Conservation (phyloP, 345 rosid genomes). For the Sonneratia caseolaris region DNA sequence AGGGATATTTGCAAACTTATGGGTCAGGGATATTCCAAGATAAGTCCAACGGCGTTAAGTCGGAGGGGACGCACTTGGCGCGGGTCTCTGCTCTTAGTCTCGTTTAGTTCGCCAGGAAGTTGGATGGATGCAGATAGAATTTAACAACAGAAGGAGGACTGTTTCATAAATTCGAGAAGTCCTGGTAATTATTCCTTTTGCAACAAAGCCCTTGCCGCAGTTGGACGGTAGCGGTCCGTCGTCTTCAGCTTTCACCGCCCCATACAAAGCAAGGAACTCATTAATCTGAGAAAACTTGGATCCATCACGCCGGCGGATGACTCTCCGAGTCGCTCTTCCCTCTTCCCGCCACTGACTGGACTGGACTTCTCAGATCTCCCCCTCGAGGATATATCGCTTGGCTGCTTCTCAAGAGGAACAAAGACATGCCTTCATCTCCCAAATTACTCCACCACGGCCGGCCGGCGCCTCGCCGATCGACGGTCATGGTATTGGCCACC, state of each 20-base stretch:
- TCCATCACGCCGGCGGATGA: neutral
- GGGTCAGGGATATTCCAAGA: no score
- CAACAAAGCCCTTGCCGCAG: neutral
- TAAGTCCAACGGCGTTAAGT: no score
- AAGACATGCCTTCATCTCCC: slow-evolving; percentile 63
- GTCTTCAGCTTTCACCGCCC: neutral
- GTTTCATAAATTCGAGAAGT: neutral
- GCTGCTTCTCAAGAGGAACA: slow-evolving; percentile 1
- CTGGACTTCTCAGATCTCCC: neutral
- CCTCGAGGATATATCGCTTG: neutral
- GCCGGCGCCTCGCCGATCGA: slow-evolving; percentile 34
- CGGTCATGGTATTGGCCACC: slow-evolving; percentile 26
- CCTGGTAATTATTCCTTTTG: neutral
- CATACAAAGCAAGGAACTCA: neutral
- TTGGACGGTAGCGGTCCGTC: neutral
- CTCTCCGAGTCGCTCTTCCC: neutral
- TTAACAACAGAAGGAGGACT: neutral
- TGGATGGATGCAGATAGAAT: neutral
- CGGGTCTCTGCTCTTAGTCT: neutral
- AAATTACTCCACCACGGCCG: slow-evolving; percentile 34
- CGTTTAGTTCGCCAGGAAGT: neutral
- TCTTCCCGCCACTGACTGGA: neutral
- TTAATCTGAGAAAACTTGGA: neutral
- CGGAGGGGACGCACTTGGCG: neutral
- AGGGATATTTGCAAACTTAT: no score